Evolutionary conservation across 2,329 filamentous ascomycete genomes (phyloP).

Genomic region (Ilyonectria destructans): DNA sequence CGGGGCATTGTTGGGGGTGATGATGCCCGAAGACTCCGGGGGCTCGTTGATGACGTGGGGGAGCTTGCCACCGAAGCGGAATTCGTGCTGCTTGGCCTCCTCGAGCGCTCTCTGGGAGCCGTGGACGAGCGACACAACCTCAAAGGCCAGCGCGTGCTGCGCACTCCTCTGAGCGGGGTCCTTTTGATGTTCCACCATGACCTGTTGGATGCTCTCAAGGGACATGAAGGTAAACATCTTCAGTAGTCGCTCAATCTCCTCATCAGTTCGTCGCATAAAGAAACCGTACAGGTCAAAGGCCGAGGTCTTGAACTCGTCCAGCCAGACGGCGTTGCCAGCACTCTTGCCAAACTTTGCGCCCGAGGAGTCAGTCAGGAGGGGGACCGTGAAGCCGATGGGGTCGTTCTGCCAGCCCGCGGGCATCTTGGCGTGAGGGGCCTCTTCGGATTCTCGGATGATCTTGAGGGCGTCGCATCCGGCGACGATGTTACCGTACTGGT

Average conservation of each 20-base stretch:
- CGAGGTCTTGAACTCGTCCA: constrained; percentile 85
- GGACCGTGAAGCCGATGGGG: constrained; percentile 91
- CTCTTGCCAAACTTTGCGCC: constrained; percentile 97
- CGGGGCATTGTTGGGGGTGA: constrained; percentile 65
- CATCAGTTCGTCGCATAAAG: constrained; percentile 87
- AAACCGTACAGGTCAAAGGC: constrained; percentile 93
- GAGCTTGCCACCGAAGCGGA: constrained; percentile 62
- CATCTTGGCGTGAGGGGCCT: constrained; percentile 60
- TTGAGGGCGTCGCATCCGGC: constrained; percentile 91
- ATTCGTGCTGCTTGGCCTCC: constrained; percentile 71
- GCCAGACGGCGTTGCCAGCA: constrained; percentile 94
- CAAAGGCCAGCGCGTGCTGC: constrained; percentile 86
- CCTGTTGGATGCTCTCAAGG: constrained; percentile 73
- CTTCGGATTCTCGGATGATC: constrained; percentile 75
- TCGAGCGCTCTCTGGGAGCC: constrained; percentile 75
- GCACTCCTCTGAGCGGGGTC: constrained; percentile 83
- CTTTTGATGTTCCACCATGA: constrained; percentile 78
- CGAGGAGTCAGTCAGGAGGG: constrained; percentile 86
- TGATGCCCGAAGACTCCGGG: constrained; percentile 48
- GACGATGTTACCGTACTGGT: constrained; percentile 97
- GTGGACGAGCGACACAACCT: constrained; percentile 87
- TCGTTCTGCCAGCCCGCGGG: constrained; percentile 63
- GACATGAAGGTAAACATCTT: constrained; percentile 94
- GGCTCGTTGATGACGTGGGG: constrained; percentile 53
- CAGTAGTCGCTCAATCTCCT: constrained; percentile 85